phyloP scores from a whole-genome alignment of 345 rosid species.

The Hirschfeldia incana region DNA sequence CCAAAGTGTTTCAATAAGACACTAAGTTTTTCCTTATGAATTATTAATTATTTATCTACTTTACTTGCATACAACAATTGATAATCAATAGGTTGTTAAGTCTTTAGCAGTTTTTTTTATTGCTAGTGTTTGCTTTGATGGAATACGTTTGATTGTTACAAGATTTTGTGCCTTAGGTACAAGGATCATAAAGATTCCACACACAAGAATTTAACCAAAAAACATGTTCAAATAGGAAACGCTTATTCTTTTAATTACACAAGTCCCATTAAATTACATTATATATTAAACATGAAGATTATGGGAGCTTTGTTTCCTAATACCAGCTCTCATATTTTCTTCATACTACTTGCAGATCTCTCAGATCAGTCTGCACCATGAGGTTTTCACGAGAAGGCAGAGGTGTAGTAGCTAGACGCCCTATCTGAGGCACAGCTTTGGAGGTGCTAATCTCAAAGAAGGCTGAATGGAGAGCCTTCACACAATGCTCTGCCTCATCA shows the following conservation, averaged over 20 bases:
- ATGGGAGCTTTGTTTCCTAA: constrained; percentile 21
- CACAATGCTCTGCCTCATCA: constrained; percentile 76
- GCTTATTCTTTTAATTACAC: background rate
- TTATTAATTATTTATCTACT: too few relatives aligned
- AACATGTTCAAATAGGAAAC: constrained; percentile 7
- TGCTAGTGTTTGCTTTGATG: background rate
- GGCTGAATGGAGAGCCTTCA: constrained; percentile 72
- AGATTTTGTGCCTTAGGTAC: background rate
- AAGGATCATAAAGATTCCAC: background rate
- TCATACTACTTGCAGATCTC: background rate
- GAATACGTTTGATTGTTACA: background rate
- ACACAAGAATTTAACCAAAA: background rate
- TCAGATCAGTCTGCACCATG: background rate
- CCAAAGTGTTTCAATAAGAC: too few relatives aligned
- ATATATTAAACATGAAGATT: constrained; percentile 15
- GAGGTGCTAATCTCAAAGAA: constrained; percentile 56
- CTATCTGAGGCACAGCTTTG: background rate
- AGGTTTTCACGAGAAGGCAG: constrained; percentile 12
- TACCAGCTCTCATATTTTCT: constrained; percentile 1
- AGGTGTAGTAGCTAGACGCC: background rate
- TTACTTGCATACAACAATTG: too few relatives aligned
- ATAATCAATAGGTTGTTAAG: too few relatives aligned
- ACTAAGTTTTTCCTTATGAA: too few relatives aligned
- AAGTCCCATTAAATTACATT: background rate
- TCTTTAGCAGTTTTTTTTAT: background rate